Evolutionary conservation across 768 basidiomycete genomes (phyloP), one percentile per base, ranked within the genome.

Genomic region (Zangia roseola): DNA sequence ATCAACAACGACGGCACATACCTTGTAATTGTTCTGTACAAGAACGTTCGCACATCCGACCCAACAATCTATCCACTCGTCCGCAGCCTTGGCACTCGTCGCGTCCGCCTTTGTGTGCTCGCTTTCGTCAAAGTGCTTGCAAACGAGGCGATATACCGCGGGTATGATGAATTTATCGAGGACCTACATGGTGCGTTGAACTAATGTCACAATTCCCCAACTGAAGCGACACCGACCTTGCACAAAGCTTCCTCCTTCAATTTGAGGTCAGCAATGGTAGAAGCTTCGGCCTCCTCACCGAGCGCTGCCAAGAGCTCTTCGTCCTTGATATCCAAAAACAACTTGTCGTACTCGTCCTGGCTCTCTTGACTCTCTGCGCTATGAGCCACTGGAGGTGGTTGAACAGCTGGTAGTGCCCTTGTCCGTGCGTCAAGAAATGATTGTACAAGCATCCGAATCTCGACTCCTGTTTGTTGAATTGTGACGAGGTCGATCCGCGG

Each of bases 1-100:
- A 42, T 26, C 20, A 6, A 7, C 19, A 42, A 39, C 6, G 42
- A 28, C 28, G 49, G 66, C 25, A 16, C 20, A 17, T 45, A 82
- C 81, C 58, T 69, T 68, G 47, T 70, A 51, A 19, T 70, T 63
- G 48, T 81, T 79, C 54, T 78, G 77, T 6, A 86, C 76, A 14
- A 83, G 58, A 16, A 91, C 74, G 47, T 74, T 74, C 1, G 80
- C 82, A 55, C 85, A 90, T 5, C 83, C 80, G 7, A 87, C 72
- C 88, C 89, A 93, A 56, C 83, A 85, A 46, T 81, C 78, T 26
- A 89, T 73, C 74, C 88, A 80, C 23, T 65, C 60, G 56, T 81
- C 80, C 23, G 81, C 74, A 42, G 78, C 75, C 24, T 51, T 51
- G 9, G 53, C 40, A 41, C 63, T 56, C 47, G 54, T 47, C 41